Evolutionary conservation across 805 yeast genomes (phyloP).

Genomic region (Candida khao-thaluensis): DNA sequence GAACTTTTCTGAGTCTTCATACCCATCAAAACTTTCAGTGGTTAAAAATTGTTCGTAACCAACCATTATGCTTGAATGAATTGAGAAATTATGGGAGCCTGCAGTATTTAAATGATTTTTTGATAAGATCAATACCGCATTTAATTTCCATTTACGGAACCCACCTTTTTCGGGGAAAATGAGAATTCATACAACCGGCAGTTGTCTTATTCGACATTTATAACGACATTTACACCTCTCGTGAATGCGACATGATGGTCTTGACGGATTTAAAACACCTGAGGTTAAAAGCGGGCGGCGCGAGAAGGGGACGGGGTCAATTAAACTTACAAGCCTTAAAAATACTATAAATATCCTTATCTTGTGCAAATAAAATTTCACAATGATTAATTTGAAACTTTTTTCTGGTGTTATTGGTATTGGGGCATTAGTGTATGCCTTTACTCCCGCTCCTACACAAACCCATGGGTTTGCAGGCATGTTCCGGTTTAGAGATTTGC

Average conservation of each 20-base stretch:
- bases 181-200: too few relatives aligned
- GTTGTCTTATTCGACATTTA: too few relatives aligned
- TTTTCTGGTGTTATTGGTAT: not conserved
- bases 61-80: slow-evolving; percentile 8
- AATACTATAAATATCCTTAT: too few relatives aligned
- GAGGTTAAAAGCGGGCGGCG: too few relatives aligned
- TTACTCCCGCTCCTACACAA: not conserved
- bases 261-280: too few relatives aligned
- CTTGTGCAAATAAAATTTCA: too few relatives aligned
- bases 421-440: not conserved
- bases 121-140: slow-evolving; percentile 4
- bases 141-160: slow-evolving; percentile 2
- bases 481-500: slow-evolving; percentile 49
- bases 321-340: too few relatives aligned
- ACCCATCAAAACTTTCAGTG: slow-evolving; percentile 29
- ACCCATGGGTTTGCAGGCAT: not conserved
- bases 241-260: too few relatives aligned
- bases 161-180: too few relatives aligned
- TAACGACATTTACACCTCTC: too few relatives aligned
- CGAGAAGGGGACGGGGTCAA: too few relatives aligned
- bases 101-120: slow-evolving; percentile 1
- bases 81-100: not conserved
- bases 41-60: slow-evolving; percentile 26
- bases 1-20: slow-evolving; percentile 44
- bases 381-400: not conserved